phyloP scores from a whole-genome alignment of 148 eudicot genomes.

The Dysphania ambrosioides region DNA sequence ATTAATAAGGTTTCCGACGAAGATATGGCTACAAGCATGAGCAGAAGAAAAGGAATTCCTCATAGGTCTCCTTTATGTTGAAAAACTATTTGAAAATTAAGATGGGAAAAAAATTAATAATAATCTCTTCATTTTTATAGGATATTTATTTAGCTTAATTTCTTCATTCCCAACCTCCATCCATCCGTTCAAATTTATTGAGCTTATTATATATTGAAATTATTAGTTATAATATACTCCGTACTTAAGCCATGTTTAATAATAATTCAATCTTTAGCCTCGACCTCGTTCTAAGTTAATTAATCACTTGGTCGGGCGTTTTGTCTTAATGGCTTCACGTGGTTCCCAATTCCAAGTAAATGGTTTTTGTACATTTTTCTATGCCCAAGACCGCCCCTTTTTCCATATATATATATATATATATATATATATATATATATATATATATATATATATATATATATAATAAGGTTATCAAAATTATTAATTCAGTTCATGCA shows the following conservation, averaged over 20 bases:
- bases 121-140: constrained; percentile 12
- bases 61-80: constrained; percentile 90
- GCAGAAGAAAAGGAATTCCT: constrained; percentile 89
- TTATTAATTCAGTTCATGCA: constrained; percentile 32
- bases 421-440: too few relatives aligned
- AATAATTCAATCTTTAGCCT: neutral
- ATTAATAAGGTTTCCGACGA: constrained; percentile 56
- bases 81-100: neutral
- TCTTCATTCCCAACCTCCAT: neutral
- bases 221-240: too few relatives aligned
- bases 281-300: constrained; percentile 42
- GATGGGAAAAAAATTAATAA: neutral
- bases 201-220: constrained; percentile 15
- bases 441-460: too few relatives aligned
- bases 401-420: neutral
- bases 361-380: constrained; percentile 53
- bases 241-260: too few relatives aligned
- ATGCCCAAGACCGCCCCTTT: constrained; percentile 9
- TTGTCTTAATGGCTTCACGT: constrained; percentile 98
- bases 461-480: neutral
- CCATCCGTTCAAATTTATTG: constrained; percentile 7
- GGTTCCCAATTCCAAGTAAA: constrained; percentile 83
- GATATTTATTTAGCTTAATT: neutral
- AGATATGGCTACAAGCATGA: constrained; percentile 89
- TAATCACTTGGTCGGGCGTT: constrained; percentile 85